Evolutionary conservation across 2,329 filamentous ascomycete species (phyloP), one percentile per base, ranked within the genome.

Genomic region (Fusarium sp.): DNA sequence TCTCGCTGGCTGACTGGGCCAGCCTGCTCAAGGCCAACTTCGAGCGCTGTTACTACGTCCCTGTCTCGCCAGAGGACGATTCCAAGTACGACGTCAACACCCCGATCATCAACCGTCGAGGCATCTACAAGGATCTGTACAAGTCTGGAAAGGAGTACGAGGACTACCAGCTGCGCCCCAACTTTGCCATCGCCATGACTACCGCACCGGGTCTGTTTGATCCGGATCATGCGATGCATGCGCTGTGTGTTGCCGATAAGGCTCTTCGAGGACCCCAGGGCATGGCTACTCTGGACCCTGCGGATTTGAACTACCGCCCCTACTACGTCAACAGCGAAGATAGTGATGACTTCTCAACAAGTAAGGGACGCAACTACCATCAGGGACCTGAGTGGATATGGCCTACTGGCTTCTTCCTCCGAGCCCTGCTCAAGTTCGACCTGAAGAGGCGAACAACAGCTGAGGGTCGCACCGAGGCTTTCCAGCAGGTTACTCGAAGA

Each of bases 91-190:
- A 96, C 67, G 85, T 99, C 73, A 94, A 97, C 78, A 73, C 92
- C 1, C 81, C 81, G 15, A 84, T 97, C 47, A 81, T 98, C 81
- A 96, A 97, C 80, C 92, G 96, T 49, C 89, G 94, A 22, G 96
- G 96, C 64, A 96, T 99, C 76, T 99, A 99, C 88, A 99, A 99
- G 82, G 96, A 99, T 77, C 82, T 98, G 19, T 97, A 97, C 85
- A 89, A 87, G 70, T 96, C 94, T 46, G 93, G 93, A 67, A 98
- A 97, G 79, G 93, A 96, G 77, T 97, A 96, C 76, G 94, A 98
- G 76, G 96, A 99, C 80, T 99, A 99, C 80, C 96, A 99, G 78
- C 87, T 99, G 41, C 92, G 96, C 24, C 86, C 92, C 65, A 99
- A 99, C 81, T 98, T 96, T 81, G 87, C 94, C 32, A 95, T 99